Base-by-base conservation (phyloP, 106 monocot species). In the Phalaenopsis aphrodite region DNA sequence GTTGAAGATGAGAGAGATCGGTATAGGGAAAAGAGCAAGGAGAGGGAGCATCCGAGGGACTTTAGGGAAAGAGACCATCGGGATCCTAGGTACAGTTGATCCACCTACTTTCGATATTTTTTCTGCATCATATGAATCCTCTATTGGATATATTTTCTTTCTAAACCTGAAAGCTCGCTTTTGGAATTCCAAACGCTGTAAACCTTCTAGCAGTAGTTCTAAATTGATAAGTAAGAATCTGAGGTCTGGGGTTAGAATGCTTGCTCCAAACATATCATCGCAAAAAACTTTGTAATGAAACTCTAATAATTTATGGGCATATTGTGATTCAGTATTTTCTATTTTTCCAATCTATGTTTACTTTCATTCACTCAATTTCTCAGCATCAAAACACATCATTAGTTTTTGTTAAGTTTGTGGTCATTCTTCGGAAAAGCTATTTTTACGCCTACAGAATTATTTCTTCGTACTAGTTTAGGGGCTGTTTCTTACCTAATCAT, bases 1-100 rank as follows among this genome's bases (percentile, higher is more conserved):
- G 82, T 42, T 4, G 88, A 85, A 0, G 84, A 86, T 55, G 94
- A 94, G 43, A 72, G 56, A 2, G 79, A 86, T 17, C 79, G 56
- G 57, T 12, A 75, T 18, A 55, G 23, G 69, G 80, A 78, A 69
- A 84, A 23, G 55, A 80, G 78, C 41, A 69, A 77, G 55, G 85
- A 83, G 42, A 78, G 17, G 73, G 82, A 77, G 66, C 41, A 43
- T 56, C 78, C 81, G 67, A 86, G 58, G 77, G 84, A 79, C 17
- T 48, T 76, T 19, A 76, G 76, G 42, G 76, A 76, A 48, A 76
- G 76, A 49, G 76, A 76, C 46, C 76, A 87, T 2, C 83, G 84
- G 5, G 87, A 86, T 23, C 4, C 68, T 52, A 84, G 84, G 84
- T 84, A 37, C 55, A 2, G 8, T 19, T 69, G 21, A 49, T 19